Evolutionary conservation across 1,284 basidiomycete genomes (phyloP).

Genomic region (Earliella scabrosa): DNA sequence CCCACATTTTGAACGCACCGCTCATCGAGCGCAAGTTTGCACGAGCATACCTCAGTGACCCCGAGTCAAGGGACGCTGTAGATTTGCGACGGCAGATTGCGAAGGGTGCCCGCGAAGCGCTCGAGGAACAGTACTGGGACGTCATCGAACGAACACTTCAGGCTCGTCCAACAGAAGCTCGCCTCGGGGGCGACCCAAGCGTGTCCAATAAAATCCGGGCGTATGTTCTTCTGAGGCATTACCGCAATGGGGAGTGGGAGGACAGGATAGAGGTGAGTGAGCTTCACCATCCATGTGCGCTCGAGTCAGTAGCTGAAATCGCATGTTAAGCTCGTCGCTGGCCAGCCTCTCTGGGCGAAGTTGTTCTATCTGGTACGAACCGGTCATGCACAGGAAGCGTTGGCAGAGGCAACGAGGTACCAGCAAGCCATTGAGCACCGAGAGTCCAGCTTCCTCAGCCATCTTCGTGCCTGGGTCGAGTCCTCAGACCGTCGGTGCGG

Average conservation of each 20-base stretch:
- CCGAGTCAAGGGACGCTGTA: conserved; percentile 67
- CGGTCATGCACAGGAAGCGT: conserved; percentile 82
- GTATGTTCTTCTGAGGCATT: conserved; percentile 81
- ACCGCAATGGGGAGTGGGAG: conserved; percentile 83
- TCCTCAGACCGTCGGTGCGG: conserved; percentile 77
- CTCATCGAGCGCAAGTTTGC: conserved; percentile 76
- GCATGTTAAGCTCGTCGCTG: conserved; percentile 68
- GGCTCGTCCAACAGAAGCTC: conserved; percentile 83
- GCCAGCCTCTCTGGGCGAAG: conserved; percentile 91
- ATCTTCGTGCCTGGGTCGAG: conserved; percentile 88
- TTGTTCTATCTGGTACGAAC: conserved; percentile 91
- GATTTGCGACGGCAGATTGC: conserved; percentile 73
- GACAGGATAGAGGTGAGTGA: conserved; percentile 78
- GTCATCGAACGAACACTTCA: conserved; percentile 88
- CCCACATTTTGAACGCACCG: conserved; percentile 78
- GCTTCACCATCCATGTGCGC: neutral
- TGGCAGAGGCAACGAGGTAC: conserved; percentile 75
- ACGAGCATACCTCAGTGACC: conserved; percentile 70
- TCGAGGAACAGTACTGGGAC: conserved; percentile 87
- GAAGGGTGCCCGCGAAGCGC: conserved; percentile 70
- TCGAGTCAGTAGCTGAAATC: neutral
- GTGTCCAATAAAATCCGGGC: conserved; percentile 89
- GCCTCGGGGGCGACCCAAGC: conserved; percentile 91
- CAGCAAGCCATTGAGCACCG: conserved; percentile 79
- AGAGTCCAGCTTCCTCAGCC: conserved; percentile 85